A percentile compares a stretch with the other conserved stretches of the same genome.
Conservation (phyloP, 805 yeast genomes). For the Citeromyces nyonsensis region DNA sequence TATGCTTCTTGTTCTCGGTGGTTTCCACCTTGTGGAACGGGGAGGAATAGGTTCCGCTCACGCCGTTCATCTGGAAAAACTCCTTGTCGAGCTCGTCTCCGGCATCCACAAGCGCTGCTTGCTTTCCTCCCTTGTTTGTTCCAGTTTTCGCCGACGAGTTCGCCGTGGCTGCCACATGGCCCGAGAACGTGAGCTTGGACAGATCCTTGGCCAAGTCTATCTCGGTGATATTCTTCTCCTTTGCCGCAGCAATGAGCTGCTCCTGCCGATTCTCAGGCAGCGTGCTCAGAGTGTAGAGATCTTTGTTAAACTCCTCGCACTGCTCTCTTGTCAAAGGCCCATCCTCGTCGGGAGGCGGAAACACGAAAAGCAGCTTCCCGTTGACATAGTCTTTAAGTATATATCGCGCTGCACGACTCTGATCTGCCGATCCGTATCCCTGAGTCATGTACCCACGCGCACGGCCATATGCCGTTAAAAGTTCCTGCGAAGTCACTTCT, state of each 20-base stretch:
- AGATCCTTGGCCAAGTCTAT: conserved; percentile 61
- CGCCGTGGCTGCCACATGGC: conserved; percentile 42
- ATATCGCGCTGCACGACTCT: conserved; percentile 85
- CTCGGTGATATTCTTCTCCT: conserved; percentile 36
- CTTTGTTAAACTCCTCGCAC: conserved; percentile 53
- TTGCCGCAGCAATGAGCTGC: conserved; percentile 54
- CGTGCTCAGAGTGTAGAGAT: conserved; percentile 47
- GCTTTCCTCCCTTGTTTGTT: conserved; percentile 62
- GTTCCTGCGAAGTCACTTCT: conserved; percentile 80
- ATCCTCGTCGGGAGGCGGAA: conserved; percentile 79
- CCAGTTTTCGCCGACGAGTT: conserved; percentile 28
- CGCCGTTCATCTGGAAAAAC: conserved; percentile 57
- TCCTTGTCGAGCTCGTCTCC: conserved; percentile 78
- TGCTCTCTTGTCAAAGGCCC: conserved; percentile 35
- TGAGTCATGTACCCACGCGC: conserved; percentile 97
- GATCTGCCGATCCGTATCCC: conserved; percentile 94
- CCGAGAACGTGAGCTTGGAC: conserved; percentile 60
- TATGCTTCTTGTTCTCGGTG: conserved; percentile 37
- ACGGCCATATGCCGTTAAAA: conserved; percentile 83
- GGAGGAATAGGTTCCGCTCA: conserved; percentile 43
- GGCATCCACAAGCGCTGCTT: conserved; percentile 63
- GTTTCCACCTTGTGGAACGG: conserved; percentile 55
- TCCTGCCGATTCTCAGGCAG: conserved; percentile 61
- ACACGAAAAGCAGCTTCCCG: conserved; percentile 73
- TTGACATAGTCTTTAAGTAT: conserved; percentile 88